phyloP scores from a whole-genome alignment of 2,329 filamentous ascomycete species.

The Clarireedia homoeocarpa region DNA sequence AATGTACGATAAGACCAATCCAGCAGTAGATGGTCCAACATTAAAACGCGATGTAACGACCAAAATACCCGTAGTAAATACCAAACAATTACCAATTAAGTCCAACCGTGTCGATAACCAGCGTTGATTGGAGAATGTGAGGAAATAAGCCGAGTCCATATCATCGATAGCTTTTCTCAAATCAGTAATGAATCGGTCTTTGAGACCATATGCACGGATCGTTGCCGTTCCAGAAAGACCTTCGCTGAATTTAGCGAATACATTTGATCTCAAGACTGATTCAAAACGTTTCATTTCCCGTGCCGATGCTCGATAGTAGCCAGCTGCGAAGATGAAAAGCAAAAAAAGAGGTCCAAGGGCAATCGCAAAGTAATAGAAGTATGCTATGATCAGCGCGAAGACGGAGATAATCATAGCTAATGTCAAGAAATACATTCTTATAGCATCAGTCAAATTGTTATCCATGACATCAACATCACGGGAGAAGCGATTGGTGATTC shows the following conservation, averaged over 20 bases:
- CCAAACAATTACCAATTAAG: conserved; percentile 71
- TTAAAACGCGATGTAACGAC: conserved; percentile 87
- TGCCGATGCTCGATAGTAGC: conserved; percentile 85
- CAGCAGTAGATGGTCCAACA: conserved; percentile 76
- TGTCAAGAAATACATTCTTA: conserved; percentile 88
- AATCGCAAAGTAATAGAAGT: conserved; percentile 72
- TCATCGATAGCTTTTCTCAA: conserved; percentile 71
- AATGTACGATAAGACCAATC: conserved; percentile 88
- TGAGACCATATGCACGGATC: conserved; percentile 82
- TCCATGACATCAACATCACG: conserved; percentile 97
- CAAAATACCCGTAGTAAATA: conserved; percentile 82
- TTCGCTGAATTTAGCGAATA: conserved; percentile 89
- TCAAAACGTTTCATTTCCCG: conserved; percentile 94
- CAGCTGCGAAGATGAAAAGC: conserved; percentile 72
- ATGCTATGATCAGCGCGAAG: conserved; percentile 87
- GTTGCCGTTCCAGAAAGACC: conserved; percentile 75
- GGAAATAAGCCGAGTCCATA: conserved; percentile 90
- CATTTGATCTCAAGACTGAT: conserved; percentile 73
- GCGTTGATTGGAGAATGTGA: conserved; percentile 91
- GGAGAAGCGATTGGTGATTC: conserved; percentile 94
- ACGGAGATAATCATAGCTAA: conserved; percentile 74
- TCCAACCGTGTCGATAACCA: conserved; percentile 87
- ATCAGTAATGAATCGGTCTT: conserved; percentile 63
- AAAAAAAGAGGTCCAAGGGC: conserved; percentile 62
- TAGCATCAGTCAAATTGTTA: conserved; percentile 79